Base-by-base conservation (phyloP, 73 alveolate genomes). In the Tetrahymena thermophila region DNA sequence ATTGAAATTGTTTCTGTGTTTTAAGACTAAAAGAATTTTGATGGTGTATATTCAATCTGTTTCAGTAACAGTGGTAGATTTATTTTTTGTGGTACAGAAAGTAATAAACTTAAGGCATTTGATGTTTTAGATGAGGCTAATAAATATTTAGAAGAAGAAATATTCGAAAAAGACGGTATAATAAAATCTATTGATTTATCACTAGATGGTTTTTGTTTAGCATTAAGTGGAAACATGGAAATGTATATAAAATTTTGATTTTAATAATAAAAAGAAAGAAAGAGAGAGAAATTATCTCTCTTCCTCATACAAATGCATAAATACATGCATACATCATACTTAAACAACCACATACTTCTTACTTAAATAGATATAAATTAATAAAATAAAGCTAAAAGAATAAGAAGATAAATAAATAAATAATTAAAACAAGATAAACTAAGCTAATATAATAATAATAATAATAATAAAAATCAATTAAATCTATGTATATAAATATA, bases 71-170 rank as follows among this genome's bases (percentile, higher is more conserved):
- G 95, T 44, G 97, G 97, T 31, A 85, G 97, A 85, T 95, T 50
- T 50, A 89, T 95, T 23, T 95, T 95, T 37, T 94, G 95, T 34
- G 97, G 95, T 0, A 85, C 95, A 56, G 97, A 95, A 95, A 95
- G 94, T 44, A 85, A 94, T 9, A 85, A 85, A 4, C 85, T 95
- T 35, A 95, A 95, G 37, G 97, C 94, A 7, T 95, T 95, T 85
- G 97, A 95, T 95, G 95, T 89, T 35, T 95, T 95, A 35, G 95
- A 94, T 35, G 97, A 95, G 56, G 56, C 94, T 9, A 94, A 95
- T 89, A 50, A 50, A 21, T 85, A n/a, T 43, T 89, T 95, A 38
- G 97, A 95, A 43, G 95, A 85, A 43, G 97, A 94, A 35, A 58
- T 95, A 31, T 56, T 85, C 25, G 93, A 95, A 89, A 95, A 95